Base-by-base conservation (phyloP, 1,284 basidiomycete species). In the Pyrrhoderma lamaoense region DNA sequence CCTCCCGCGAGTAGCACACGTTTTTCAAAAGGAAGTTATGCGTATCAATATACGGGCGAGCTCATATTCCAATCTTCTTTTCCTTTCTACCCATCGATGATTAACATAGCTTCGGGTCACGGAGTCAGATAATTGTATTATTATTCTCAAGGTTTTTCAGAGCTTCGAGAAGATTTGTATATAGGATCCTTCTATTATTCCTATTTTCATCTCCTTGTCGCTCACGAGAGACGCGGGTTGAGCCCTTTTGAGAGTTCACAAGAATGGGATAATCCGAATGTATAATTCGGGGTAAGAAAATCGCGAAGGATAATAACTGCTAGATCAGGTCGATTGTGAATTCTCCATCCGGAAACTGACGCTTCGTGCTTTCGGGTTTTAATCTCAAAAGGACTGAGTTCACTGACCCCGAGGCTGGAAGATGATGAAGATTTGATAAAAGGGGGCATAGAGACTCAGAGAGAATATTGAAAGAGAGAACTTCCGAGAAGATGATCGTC, bases 321-420 rank as follows among this genome's bases (percentile, higher is more conserved):
- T 14, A 55, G 23, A 42, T 55, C 53, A 31, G 40, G 53, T 55
- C 53, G 31, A 55, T 8, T 16, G 38, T 47, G 18, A 45, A 36
- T n/a, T 54, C 36, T 11, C 27, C 27, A 27, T 51, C 53, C 3
- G 43, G 40, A n/a, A 54, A 50, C 8, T 35, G 25, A 25, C 38
- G 11, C 27, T 5, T 31, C 27, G 5, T 31, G 27, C 27, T 31
- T 31, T 31, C 27, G 11, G n/a, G 27, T 11, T 31, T 5, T 11
- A 31, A 11, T 5, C 27, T 5, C 11, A 11, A 11, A 31, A 5
- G 11, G 11, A 31, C 11, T 31, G 27, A 5, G 5, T 11, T 31
- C 27, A 31, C 27, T 11, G 11, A 31, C 27, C 27, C 11, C 11
- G 5, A 11, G 11, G 27, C 5, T 31, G 27, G 27, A 11, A 31